Conservation (phyloP, 2,329 filamentous ascomycete species). For the Neofusicoccum umdonicola region DNA sequence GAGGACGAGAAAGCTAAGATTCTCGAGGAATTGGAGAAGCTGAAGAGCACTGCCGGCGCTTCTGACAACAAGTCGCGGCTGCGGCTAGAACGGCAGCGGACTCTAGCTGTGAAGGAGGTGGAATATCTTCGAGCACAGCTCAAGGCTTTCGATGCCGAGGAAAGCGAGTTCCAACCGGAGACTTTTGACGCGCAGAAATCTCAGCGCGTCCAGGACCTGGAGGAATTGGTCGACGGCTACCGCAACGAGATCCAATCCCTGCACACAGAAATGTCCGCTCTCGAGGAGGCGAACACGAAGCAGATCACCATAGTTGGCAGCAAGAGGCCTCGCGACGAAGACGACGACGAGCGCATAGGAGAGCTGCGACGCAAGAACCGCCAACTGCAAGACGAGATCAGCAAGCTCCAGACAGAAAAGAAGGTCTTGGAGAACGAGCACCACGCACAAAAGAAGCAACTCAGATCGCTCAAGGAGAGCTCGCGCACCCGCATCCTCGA, state of each 20-base stretch:
- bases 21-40: constrained; percentile 66
- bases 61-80: constrained; percentile 66
- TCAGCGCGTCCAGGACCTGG: constrained; percentile 74
- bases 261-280: constrained; percentile 68
- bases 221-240: constrained; percentile 83
- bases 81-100: constrained; percentile 80
- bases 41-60: constrained; percentile 51
- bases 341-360: constrained; percentile 69
- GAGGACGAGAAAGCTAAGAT: constrained; percentile 68
- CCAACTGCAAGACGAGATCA: constrained; percentile 75
- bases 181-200: constrained; percentile 73
- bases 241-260: constrained; percentile 74
- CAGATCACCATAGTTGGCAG: constrained; percentile 47
- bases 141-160: constrained; percentile 81
- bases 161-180: constrained; percentile 79
- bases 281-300: constrained; percentile 49
- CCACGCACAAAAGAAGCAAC: constrained; percentile 68
- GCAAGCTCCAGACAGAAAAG: constrained; percentile 66
- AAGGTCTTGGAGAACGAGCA: constrained; percentile 74
- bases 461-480: constrained; percentile 64
- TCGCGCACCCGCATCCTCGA: constrained; percentile 80
- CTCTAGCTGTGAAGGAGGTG: constrained; percentile 84
- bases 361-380: constrained; percentile 85
- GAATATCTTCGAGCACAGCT: constrained; percentile 92
- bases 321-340: constrained; percentile 62